Evolutionary conservation across 805 yeast species (phyloP).

Genomic region (Metschnikowia cerradonensis): DNA sequence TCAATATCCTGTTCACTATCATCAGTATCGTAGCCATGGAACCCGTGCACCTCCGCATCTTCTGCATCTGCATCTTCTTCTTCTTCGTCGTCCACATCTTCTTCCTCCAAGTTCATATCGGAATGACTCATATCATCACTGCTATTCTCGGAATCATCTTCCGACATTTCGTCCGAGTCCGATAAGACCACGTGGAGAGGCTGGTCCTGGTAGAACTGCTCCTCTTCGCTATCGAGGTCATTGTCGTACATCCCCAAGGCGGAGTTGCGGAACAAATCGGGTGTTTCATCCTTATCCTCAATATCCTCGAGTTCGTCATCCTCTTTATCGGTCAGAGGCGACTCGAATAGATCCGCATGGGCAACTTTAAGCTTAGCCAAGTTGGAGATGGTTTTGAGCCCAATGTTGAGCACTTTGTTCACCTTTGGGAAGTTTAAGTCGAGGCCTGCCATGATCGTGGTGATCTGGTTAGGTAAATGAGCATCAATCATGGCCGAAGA

Average conservation of each 20-base stretch:
- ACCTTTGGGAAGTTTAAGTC: slow-evolving; percentile 74
- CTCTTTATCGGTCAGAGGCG: slow-evolving; percentile 46
- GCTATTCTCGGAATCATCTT: slow-evolving; percentile 20
- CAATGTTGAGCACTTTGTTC: slow-evolving; percentile 52
- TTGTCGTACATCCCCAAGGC: slow-evolving; percentile 93
- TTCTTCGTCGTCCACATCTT: slow-evolving; percentile 18
- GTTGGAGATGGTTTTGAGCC: slow-evolving; percentile 55
- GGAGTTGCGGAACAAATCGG: slow-evolving; percentile 81
- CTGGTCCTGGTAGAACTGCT: slow-evolving; percentile 36
- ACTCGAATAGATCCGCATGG: slow-evolving; percentile 55
- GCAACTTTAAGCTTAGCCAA: slow-evolving; percentile 55
- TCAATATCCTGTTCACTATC: slow-evolving; percentile 32
- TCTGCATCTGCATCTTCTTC: slow-evolving; percentile 19
- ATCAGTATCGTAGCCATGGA: slow-evolving; percentile 21
- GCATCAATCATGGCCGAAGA: slow-evolving; percentile 67
- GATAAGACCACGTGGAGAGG: slow-evolving; percentile 37
- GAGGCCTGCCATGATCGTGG: slow-evolving; percentile 56
- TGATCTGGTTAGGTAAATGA: slow-evolving; percentile 53
- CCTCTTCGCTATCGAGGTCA: slow-evolving; percentile 63
- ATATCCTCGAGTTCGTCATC: slow-evolving; percentile 45
- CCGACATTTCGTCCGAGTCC: slow-evolving; percentile 26
- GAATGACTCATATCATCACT: slow-evolving; percentile 24
- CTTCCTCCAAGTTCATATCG: slow-evolving; percentile 23
- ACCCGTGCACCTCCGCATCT: slow-evolving; percentile 16
- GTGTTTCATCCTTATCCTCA: slow-evolving; percentile 66